phyloP scores from a whole-genome alignment of 1,284 basidiomycete species.

The Sporisorium exsertum region DNA sequence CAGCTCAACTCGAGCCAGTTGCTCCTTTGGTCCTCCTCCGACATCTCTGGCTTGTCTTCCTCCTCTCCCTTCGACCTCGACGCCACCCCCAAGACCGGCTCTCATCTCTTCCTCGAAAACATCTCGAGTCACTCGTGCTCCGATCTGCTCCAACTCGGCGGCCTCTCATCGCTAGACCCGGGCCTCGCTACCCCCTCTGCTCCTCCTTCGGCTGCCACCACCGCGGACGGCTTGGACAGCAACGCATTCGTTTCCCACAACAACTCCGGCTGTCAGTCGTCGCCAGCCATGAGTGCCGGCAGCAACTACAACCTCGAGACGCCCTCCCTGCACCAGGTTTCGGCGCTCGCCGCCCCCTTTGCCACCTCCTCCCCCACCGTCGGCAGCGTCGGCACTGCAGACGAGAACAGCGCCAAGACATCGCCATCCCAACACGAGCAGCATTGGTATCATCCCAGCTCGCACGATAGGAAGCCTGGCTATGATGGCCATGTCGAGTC shows the following conservation, averaged over 20 bases:
- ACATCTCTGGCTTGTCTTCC: background rate
- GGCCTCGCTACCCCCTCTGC: slow-evolving; percentile 2
- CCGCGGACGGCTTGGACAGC: slow-evolving; percentile 7
- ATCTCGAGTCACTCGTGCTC: slow-evolving; percentile 13
- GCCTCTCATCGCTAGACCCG: slow-evolving; percentile 14
- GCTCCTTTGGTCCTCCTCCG: slow-evolving; percentile 17
- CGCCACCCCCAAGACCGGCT: slow-evolving; percentile 30
- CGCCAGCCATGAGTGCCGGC: slow-evolving; percentile 35
- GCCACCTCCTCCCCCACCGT: slow-evolving; percentile 31
- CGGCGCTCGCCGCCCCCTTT: slow-evolving; percentile 25
- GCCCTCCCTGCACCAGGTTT: slow-evolving; percentile 30
- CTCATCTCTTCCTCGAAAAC: slow-evolving; percentile 22
- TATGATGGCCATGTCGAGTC: slow-evolving; percentile 15
- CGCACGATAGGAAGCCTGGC: slow-evolving; percentile 13
- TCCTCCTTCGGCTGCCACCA: slow-evolving; percentile 10
- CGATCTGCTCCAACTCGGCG: slow-evolving; percentile 19
- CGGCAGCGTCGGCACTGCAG: slow-evolving; percentile 23
- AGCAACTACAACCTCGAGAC: slow-evolving; percentile 40
- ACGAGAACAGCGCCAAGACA: slow-evolving; percentile 21
- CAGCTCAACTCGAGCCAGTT: slow-evolving; percentile 9
- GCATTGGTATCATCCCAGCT: slow-evolving; percentile 22
- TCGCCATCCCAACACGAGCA: slow-evolving; percentile 29
- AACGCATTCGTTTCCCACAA: slow-evolving; percentile 8
- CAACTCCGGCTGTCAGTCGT: slow-evolving; percentile 22
- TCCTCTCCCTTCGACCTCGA: slow-evolving; percentile 9